Percentiles rank a stretch among this genome's conserved stretches.
These are phyloP conservation scores for Rheum nobile DNA, from an alignment of 148 eudicot genomes.

Conservation along the genomic window DNA sequence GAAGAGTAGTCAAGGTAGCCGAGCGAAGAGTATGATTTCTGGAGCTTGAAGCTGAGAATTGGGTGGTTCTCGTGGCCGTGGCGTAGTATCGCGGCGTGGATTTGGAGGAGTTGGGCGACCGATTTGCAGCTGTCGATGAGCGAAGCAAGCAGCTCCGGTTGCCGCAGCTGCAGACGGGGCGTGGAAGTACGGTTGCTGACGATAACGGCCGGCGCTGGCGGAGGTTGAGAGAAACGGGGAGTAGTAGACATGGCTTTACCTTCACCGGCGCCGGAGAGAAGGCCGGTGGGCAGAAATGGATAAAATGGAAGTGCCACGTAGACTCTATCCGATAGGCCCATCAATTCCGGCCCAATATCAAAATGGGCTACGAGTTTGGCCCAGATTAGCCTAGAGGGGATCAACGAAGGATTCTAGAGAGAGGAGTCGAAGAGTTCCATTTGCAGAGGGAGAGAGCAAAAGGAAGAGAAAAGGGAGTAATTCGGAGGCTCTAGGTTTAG, in stretches of 20 bases:
- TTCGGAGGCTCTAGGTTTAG: neutral
- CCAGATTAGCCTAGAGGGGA: neutral
- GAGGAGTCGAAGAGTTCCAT: neutral
- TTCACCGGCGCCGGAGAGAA: neutral
- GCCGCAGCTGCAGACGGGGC: conserved; percentile 12
- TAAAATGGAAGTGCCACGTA: neutral
- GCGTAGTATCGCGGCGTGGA: conserved; percentile 62
- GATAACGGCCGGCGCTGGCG: conserved; percentile 7
- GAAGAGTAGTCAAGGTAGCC: conserved; percentile 38
- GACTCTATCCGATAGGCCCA: neutral
- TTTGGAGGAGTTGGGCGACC: conserved; percentile 34
- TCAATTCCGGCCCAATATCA: neutral
- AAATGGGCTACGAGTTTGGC: neutral
- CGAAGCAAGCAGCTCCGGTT: conserved; percentile 39
- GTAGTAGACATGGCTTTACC: neutral
- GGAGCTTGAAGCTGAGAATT: conserved; percentile 65
- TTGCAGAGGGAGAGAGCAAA: neutral
- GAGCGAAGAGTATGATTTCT: conserved; percentile 46
- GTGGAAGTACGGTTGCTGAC: neutral
- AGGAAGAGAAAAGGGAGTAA: neutral
- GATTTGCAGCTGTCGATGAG: conserved; percentile 38
- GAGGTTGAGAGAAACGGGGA: neutral
- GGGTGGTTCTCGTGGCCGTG: conserved; percentile 45
- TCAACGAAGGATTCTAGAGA: neutral
- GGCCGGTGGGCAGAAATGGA: neutral